Percentiles rank a stretch among this genome's conserved stretches.
phyloP scores from a whole-genome alignment of 306 rosid species.

The Vicia faba region DNA sequence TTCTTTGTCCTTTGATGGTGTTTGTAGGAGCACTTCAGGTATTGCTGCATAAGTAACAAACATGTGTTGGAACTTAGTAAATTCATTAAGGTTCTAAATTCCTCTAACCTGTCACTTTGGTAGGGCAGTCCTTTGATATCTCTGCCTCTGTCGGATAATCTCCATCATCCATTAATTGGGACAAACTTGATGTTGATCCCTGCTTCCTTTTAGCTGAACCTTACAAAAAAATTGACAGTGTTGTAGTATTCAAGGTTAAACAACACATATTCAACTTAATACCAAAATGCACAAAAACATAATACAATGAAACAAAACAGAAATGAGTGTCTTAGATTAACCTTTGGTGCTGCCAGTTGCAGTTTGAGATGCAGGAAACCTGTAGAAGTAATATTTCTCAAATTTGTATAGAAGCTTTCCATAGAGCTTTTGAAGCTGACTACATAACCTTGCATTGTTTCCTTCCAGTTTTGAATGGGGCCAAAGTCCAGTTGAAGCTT shows the following conservation, averaged over 20 bases:
- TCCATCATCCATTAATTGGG: conserved; percentile 13
- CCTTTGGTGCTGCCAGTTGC: conserved; percentile 28
- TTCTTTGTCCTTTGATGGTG: conserved; percentile 28
- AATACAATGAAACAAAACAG: background rate
- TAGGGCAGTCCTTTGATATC: background rate
- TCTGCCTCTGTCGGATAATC: conserved; percentile 16
- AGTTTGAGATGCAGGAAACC: conserved; percentile 34
- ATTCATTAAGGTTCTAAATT: background rate
- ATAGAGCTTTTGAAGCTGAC: conserved; percentile 47
- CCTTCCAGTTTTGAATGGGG: conserved; percentile 49
- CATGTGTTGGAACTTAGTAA: background rate
- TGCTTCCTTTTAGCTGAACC: conserved; percentile 36
- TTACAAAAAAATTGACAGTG: background rate
- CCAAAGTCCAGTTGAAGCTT: too few species aligned
- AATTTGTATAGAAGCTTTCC: conserved; percentile 39
- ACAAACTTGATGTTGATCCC: conserved; percentile 3
- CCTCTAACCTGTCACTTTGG: conserved; percentile 38
- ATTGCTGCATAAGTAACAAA: background rate
- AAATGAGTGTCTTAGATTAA: conserved; percentile 14
- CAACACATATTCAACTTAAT: background rate
- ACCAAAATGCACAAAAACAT: conserved; percentile 28
- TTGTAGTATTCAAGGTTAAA: background rate
- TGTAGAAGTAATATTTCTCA: conserved; percentile 46
- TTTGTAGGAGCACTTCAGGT: conserved; percentile 14
- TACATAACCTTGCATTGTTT: conserved; percentile 28